These are phyloP conservation scores for Starmerella ratchasimensis DNA, from an alignment of 805 yeast genomes.

Conservation along the genomic window DNA sequence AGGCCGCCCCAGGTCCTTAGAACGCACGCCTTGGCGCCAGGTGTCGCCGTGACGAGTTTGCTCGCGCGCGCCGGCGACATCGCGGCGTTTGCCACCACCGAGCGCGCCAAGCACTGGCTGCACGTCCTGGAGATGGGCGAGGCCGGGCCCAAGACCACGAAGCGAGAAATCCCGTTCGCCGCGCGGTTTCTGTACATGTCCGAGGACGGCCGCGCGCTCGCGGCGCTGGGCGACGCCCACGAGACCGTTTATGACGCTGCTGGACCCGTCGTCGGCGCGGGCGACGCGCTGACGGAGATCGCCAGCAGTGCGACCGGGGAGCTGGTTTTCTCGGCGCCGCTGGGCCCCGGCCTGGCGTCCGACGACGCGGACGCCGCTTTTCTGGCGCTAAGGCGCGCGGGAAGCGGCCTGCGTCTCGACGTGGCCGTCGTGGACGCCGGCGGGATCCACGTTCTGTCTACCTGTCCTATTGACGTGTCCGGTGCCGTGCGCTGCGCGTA, in stretches of 20 bases:
- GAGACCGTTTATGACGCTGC: background rate
- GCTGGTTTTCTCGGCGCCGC: conserved; percentile 1
- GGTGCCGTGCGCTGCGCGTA: too few relatives aligned
- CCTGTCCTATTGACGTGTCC: background rate
- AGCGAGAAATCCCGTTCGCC: background rate
- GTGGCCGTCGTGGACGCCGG: background rate
- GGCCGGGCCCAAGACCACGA: background rate
- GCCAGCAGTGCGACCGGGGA: too few relatives aligned
- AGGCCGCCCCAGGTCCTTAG: conserved; percentile 26
- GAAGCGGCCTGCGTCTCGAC: too few relatives aligned
- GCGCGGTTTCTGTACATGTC: background rate
- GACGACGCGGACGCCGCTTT: conserved; percentile 1
- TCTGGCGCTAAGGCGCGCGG: too few relatives aligned
- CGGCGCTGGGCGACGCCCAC: background rate
- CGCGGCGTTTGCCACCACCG: conserved; percentile 20
- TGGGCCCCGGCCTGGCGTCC: background rate
- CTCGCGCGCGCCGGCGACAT: conserved; percentile 2
- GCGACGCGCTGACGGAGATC: too few relatives aligned
- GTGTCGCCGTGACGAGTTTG: conserved; percentile 22
- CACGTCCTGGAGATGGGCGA: conserved; percentile 3
- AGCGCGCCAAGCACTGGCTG: conserved; percentile 22
- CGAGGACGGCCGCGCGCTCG: background rate
- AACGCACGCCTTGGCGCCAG: conserved; percentile 26
- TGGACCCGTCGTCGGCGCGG: background rate
- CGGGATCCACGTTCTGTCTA: background rate